Base-by-base conservation (phyloP, 495 filamentous ascomycete species). In the Ramalina intermedia region DNA sequence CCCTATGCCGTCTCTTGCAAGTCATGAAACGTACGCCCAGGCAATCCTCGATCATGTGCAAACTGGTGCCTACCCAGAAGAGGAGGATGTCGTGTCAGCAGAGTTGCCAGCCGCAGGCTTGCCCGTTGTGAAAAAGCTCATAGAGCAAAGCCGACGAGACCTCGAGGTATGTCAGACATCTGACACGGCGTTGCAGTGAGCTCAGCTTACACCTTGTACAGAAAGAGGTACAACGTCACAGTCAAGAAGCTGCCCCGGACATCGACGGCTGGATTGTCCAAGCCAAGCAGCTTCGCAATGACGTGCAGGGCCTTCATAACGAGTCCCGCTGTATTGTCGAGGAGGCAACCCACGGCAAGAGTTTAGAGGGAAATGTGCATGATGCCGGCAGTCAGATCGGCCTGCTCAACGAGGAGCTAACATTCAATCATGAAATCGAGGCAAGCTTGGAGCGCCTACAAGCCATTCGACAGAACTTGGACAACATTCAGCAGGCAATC, bases 211-310 rank as follows among this genome's bases (percentile, higher is more conserved):
- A 33, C 7, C 16, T 39, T 12, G 18, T 36, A 14, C 14, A 37
- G n/a, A 17, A 37, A 29, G 24, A 45, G 53, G 37, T 41, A 46
- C n/a, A 29, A 37, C 18, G 37, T 35, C 24, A 29, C 37, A 90
- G 87, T 68, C 74, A 76, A 37, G 76, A 82, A 41, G 82, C 77
- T 37, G 79, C 80, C 39, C 76, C 81, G 18, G 84, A 91, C 58
- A 80, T 91, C 53, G 81, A 86, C 58, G 70, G 78, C 51, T 96
- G 89, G 89, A 82, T 91, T 48, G 62, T 70, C 18, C 84, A 89
- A 61, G 86, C 87, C 29, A 82, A 83, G 61, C 77, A 82, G 44
- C 76, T 94, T n/a, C 82, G 87, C 57, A 71, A 74, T 27, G 89
- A 94, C 55, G 85, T 96, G 50, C 73, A 84, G 55, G 71, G 72